phyloP scores from a whole-genome alignment of 2,329 filamentous ascomycete genomes.

The Aspergillus fumigatiaffinis region DNA sequence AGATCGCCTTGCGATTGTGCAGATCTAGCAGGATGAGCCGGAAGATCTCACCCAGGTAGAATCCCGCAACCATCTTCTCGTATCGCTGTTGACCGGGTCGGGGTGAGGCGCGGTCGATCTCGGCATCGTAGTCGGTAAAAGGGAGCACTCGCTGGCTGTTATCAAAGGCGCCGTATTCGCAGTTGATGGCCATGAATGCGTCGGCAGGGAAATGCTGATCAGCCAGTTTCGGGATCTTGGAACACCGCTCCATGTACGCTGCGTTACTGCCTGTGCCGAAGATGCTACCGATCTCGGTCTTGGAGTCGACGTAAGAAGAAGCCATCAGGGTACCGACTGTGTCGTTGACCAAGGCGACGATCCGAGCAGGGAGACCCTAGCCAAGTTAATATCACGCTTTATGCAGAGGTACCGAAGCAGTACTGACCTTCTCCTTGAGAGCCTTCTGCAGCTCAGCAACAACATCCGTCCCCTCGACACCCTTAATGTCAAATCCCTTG shows the following conservation, averaged over 20 bases:
- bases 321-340: conserved; percentile 91
- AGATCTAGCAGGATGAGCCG: too few relatives aligned
- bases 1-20: too few relatives aligned
- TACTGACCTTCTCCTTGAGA: conserved; percentile 56
- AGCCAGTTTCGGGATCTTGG: conserved; percentile 79
- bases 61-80: too few relatives aligned
- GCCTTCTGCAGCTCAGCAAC: conserved; percentile 77
- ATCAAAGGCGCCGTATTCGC: conserved; percentile 90
- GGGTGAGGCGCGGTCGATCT: too few relatives aligned
- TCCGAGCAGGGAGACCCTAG: conserved; percentile 75
- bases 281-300: conserved; percentile 88
- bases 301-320: conserved; percentile 80
- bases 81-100: too few relatives aligned
- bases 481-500: conserved; percentile 82
- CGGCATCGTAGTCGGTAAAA: too few relatives aligned
- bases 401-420: background rate
- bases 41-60: too few relatives aligned
- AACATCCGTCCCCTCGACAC: conserved; percentile 82
- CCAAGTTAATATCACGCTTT: too few relatives aligned
- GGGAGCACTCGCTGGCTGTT: conserved; percentile 79
- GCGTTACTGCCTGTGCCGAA: conserved; percentile 95
- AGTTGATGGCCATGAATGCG: conserved; percentile 83
- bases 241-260: conserved; percentile 86
- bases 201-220: conserved; percentile 73
- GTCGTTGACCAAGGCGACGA: conserved; percentile 87